Evolutionary conservation across 495 filamentous ascomycete genomes (phyloP).

Genomic region (Symbiotaphrina buchneri): DNA sequence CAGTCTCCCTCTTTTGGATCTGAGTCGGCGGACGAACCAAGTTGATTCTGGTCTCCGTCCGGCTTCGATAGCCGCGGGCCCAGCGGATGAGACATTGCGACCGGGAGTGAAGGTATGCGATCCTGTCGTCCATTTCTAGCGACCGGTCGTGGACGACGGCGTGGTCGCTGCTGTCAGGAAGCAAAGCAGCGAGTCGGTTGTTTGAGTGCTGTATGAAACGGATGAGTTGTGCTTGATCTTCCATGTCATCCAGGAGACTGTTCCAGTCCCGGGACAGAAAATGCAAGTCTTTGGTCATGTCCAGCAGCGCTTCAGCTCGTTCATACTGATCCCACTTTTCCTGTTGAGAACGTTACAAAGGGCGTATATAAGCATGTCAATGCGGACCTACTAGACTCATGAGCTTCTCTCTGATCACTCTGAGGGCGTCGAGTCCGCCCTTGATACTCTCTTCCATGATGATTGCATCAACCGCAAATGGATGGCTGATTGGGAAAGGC

Average conservation of each 20-base stretch:
- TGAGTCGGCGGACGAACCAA: neutral
- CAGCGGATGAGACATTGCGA: conserved; percentile 1
- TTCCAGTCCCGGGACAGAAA: conserved; percentile 2
- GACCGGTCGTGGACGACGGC: neutral
- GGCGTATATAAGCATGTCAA: neutral
- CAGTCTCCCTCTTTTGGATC: neutral
- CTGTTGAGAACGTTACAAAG: no score
- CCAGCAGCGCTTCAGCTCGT: neutral
- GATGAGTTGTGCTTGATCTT: conserved; percentile 1
- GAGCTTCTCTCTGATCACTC: neutral
- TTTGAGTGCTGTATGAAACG: neutral
- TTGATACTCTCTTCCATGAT: conserved; percentile 3
- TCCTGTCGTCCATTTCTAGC: neutral
- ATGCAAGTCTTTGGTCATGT: conserved; percentile 4
- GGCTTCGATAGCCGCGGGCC: conserved; percentile 2
- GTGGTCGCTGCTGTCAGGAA: neutral
- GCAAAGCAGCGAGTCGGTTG: neutral
- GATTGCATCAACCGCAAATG: conserved; percentile 3
- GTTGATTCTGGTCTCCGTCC: neutral
- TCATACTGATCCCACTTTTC: no score
- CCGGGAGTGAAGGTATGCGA: conserved; percentile 1
- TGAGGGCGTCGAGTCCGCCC: conserved; percentile 1
- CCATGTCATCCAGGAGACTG: conserved; percentile 4
- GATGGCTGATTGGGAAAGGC: no score
- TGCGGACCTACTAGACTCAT: neutral